Evolutionary conservation across 176 grass and related monocot genomes (phyloP), one percentile per base, ranked within the genome.

Genomic region (Eragrostis nindensis): DNA sequence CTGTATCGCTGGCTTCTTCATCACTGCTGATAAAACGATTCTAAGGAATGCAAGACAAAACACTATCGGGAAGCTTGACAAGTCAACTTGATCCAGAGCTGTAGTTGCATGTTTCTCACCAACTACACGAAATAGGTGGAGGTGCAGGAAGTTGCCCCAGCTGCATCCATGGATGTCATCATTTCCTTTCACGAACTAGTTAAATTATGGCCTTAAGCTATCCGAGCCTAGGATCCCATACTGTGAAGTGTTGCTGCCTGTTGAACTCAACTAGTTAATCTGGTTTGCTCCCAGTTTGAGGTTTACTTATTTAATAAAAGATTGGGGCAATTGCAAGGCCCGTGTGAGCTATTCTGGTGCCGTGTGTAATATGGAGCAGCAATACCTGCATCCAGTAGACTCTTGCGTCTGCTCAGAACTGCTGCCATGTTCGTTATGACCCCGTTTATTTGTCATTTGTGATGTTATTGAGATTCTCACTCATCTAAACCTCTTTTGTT

Each of bases 1-100:
- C 49, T 88, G 89, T 54, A 70, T 95, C 60, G 48, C 92, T 45
- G 95, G 92, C n/a, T 98, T 98, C 86, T 95, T 95, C 89, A 98
- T 98, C 56, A 88, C 88, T 25, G 95, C 92, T 64, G 95, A 98
- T 74, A 85, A 75, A 82, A 83, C 47, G 11, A 95, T 98, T 79
- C 78, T 95, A n/a, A 66, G 81, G 36, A 95, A 62, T 22, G 92
- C 95, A 64, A 91, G 92, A 64, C 84, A 87, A 59, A 98, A 98
- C 80, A 89, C 86, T 6, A 91, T 94, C 0, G 86, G 90, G 71
- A 98, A 87, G 88, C 71, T 80, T 39, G 92, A 92, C 61, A 98
- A 83, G 38, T 86, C 69, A 18, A 80, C 84, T 68, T 92, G 80
- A 91, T 49, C 27, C 15, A 8, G 63, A 53, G 25, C 12, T 63